Evolutionary conservation across 2,329 filamentous ascomycete genomes (phyloP), one percentile per base, ranked within the genome.

Genomic region (Diaporthe sp.): DNA sequence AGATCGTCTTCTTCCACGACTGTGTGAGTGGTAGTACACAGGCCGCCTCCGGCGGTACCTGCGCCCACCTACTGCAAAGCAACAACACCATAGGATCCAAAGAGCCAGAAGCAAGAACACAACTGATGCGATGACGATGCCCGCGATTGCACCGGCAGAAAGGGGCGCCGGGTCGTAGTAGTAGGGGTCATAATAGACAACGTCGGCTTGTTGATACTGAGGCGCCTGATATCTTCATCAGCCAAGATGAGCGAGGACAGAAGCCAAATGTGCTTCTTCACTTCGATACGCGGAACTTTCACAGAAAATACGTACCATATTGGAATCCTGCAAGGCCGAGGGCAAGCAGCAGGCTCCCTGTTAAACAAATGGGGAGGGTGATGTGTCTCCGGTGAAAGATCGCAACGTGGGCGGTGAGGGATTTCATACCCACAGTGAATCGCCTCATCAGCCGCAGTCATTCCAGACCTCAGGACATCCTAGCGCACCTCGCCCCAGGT

Each of bases 101-200:
- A 65, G 39, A 47, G 25, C 15, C 25, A 65, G 39, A 22, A 65
- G 60, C 25, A 65, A 47, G 39, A 47, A 47, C 6, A 47, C 39
- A 47, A 65, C 60, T 17, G 60, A 65, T 31, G 60, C 60, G 31
- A 65, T 47, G 25, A 65, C 39, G 15, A 65, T 44, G 4, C 39
- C 60, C 25, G 60, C 60, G 13, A 65, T 47, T 31, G 60, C 60
- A 22, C 60, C 60, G 2, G 60, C 60, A 47, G 60, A 47, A 15
- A 65, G 60, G 9, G 60, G 60, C 4, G 60, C 5, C 22, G 60
- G 25, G 17, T 47, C 39, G 39, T 65, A 65, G 7, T 47, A 63
- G 9, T 65, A 65, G 17, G 60, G 60, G 39, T 65, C 60, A 47
- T 65, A 65, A 25, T 65, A 65, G 25, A 65, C 60, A 12, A 65